Percentiles rank a stretch among this genome's conserved stretches.
Conservation (phyloP, 306 rosid genomes). For the Vigna reflexopilosa region DNA sequence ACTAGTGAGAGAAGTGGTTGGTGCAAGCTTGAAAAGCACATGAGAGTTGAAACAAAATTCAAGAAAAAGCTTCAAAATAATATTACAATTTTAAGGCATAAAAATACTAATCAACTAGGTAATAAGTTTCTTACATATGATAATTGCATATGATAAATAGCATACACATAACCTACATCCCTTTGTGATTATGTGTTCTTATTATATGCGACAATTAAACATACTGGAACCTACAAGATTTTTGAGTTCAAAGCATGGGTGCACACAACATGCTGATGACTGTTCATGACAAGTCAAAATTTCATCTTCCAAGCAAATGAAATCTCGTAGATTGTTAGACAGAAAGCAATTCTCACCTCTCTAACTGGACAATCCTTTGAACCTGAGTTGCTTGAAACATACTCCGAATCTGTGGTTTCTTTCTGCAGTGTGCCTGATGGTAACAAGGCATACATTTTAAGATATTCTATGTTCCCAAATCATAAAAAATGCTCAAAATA, state of each 20-base stretch:
- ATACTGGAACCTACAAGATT: background rate
- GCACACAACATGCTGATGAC: background rate
- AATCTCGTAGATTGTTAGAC: background rate
- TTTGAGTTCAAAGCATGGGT: background rate
- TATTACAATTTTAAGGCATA: background rate
- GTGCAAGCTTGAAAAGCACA: conserved; percentile 1
- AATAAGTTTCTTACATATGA: no score
- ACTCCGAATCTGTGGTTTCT: conserved; percentile 34
- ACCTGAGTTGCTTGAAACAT: conserved; percentile 41
- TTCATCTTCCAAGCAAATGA: background rate
- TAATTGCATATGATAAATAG: background rate
- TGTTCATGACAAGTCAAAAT: background rate
- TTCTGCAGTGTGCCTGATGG: conserved; percentile 45
- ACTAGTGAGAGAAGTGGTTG: background rate
- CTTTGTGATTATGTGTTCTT: background rate
- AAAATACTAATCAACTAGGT: no score
- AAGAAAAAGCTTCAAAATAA: background rate
- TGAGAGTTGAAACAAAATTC: background rate
- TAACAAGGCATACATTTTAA: conserved; percentile 40
- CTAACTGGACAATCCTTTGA: conserved; percentile 18
- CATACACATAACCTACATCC: conserved; percentile 6
- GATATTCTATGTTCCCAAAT: conserved; percentile 42
- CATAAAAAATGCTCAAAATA: conserved; percentile 30
- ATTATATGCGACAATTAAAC: conserved; percentile 1
- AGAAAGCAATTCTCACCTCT: conserved; percentile 49